Evolutionary conservation across 2,329 filamentous ascomycete species (phyloP).

Genomic region (Dothidotthia symphoricarpi): DNA sequence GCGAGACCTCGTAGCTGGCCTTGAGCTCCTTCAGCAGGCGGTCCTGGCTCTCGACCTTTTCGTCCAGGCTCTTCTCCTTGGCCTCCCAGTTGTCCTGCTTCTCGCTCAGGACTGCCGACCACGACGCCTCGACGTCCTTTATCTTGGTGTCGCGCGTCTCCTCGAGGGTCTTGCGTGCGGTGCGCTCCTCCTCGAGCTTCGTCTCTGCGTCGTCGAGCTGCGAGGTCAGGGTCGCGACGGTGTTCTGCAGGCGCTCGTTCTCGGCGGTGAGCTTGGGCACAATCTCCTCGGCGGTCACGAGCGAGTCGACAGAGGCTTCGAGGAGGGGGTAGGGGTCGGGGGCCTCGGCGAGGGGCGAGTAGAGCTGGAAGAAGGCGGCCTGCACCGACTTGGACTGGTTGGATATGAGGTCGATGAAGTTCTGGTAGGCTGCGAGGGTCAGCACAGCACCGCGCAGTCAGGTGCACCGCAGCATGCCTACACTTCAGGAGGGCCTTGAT

Average conservation of each 20-base stretch:
- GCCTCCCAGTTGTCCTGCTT: constrained; percentile 96
- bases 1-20: constrained; percentile 94
- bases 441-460: constrained; percentile 15
- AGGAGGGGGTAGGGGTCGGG: constrained; percentile 95
- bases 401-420: constrained; percentile 92
- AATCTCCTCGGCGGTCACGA: constrained; percentile 88
- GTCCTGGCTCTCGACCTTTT: constrained; percentile 93
- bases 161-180: constrained; percentile 71
- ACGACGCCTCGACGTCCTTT: constrained; percentile 86
- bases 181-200: constrained; percentile 74
- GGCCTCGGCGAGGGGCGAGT: constrained; percentile 89
- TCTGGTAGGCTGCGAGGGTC: constrained; percentile 75
- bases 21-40: constrained; percentile 90
- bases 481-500: constrained; percentile 88
- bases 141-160: constrained; percentile 73
- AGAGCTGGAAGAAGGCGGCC: constrained; percentile 87
- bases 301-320: constrained; percentile 91
- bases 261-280: constrained; percentile 86
- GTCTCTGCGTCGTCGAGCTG: constrained; percentile 82
- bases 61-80: constrained; percentile 85
- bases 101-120: constrained; percentile 85
- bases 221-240: constrained; percentile 68
- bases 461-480: constrained; percentile 36
- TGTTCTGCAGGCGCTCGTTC: constrained; percentile 81
- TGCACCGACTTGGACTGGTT: constrained; percentile 95